Evolutionary conservation across 139 green algal species (phyloP), one percentile per base, ranked within the genome.

Genomic region (Chlorella sorokiniana): DNA sequence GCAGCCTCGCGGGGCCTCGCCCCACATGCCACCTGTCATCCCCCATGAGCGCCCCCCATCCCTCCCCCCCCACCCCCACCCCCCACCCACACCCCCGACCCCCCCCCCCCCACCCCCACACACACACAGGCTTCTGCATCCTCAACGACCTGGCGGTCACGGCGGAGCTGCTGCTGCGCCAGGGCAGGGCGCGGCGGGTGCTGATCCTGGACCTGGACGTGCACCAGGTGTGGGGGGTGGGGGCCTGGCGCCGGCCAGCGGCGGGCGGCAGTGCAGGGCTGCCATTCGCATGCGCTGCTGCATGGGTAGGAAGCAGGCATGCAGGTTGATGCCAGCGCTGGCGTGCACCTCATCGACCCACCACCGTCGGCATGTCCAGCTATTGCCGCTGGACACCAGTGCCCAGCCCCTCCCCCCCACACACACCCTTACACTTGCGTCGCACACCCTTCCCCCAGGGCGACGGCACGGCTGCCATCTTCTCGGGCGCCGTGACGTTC

Each of bases 201-300:
- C 76, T 96, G 2, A 90, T 98, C 2, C 38, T 98, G n/a, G 95
- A 98, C 81, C 81, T 97, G 59, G 95, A 98, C 81, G 95, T 98
- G 20, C 95, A 98, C 82, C 93, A 96, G 91, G 89, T 87, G 33
- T 22, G 42, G 9, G 14, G 63, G 31, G 63, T 1, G 63, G 22
- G 33, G n/a, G n/a, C n/a, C 1, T 70, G 33, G 22, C 8, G 33
- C 1, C 9, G 29, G 5, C 23, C 61, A 33, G 23, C 4, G 3
- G 29, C n/a, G 25, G n/a, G 62, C 62, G 29, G 29, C 14, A 7
- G n/a, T 40, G n/a, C n/a, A n/a, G n/a, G n/a, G n/a, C n/a, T n/a
- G n/a, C n/a, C n/a, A n/a, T n/a, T n/a, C n/a, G n/a, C n/a, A n/a
- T n/a, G n/a, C n/a, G n/a, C n/a, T n/a, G n/a, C n/a, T n/a, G n/a